Evolutionary conservation across 345 rosid genomes (phyloP), one percentile per base, ranked within the genome.

Genomic region (Streptanthus diversifolius): DNA sequence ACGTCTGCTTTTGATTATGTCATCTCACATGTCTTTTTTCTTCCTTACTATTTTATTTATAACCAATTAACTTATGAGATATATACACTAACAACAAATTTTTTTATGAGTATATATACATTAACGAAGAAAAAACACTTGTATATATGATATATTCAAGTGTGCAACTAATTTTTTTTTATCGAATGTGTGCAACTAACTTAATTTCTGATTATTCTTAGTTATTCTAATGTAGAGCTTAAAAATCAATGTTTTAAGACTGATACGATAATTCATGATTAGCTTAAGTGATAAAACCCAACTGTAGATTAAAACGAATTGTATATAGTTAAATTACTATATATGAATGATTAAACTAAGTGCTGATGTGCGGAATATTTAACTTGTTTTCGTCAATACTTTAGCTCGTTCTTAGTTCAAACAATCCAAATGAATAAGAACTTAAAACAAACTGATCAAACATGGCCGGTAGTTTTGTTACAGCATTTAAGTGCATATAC

Each of bases 1-100:
- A 19, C 63, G 70, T 63, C 37, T 19, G 52, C 9, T 51, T 37
- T 32, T 51, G 54, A 40, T 52, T 21, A 72, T 51, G 33, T 51
- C 63, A 52, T 52, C 10, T 13, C 40, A 22, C 41, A 51, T 44
- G 64, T 44, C 35, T 21, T 22, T 44, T 32, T 44, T 69, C 13
- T 41, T 68, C 18, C 25, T 40, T 12, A 7, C 39, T 15, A 51
- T n/a, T 52, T 15, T 27, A 49, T 5, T 9, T 39, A 11, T n/a
- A n/a, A 35, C 71, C 71, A 51, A 36, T 3, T 48, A 33, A 47
- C 30, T 29, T 43, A 27, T 52, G 53, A 9, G 25, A 48, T 21
- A 19, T 41, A 1, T 49, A 49, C 54, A 48, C 27, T 48, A 9
- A 19, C 53, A 48, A 18, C 8, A n/a, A n/a, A n/a, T n/a, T n/a